Evolutionary conservation across 768 basidiomycete species (phyloP).

Genomic region (Auriscalpium orientale): DNA sequence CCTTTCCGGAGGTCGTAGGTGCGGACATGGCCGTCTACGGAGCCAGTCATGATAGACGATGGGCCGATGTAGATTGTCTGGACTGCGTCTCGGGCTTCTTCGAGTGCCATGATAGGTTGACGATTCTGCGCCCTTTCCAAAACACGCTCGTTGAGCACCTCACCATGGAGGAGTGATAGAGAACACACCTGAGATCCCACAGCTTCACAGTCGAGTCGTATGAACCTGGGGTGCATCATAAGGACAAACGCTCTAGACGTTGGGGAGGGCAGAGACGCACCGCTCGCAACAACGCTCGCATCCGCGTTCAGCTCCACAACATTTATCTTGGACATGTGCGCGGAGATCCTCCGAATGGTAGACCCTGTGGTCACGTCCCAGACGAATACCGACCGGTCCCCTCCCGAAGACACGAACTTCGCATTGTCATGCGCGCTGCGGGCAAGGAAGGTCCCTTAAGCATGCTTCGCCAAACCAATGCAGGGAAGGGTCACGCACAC

Average conservation of each 20-base stretch:
- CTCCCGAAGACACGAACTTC: constrained; percentile 88
- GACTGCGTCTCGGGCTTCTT: constrained; percentile 83
- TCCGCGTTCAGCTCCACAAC: constrained; percentile 86
- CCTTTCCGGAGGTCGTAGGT: constrained; percentile 96
- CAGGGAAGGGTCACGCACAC: constrained; percentile 49
- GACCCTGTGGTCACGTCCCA: constrained; percentile 93
- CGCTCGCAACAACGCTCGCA: constrained; percentile 81
- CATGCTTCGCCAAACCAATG: not conserved
- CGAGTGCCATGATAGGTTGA: constrained; percentile 83
- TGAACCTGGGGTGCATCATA: constrained; percentile 47
- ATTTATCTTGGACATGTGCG: constrained; percentile 88
- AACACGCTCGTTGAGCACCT: not conserved
- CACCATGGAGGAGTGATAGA: not conserved
- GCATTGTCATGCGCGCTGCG: constrained; percentile 86
- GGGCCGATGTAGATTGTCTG: constrained; percentile 67
- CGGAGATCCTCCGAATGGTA: constrained; percentile 75
- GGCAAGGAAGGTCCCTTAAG: not conserved
- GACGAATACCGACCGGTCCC: constrained; percentile 86
- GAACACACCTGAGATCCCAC: constrained; percentile 80
- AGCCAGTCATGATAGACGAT: constrained; percentile 68
- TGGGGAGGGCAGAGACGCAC: constrained; percentile 33
- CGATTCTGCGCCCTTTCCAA: constrained; percentile 57
- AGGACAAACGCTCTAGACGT: too few species aligned
- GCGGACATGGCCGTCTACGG: constrained; percentile 86
- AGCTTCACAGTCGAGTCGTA: constrained; percentile 87